Conservation (phyloP, 352 stramenopile species). For the Phytophthora capsici region DNA sequence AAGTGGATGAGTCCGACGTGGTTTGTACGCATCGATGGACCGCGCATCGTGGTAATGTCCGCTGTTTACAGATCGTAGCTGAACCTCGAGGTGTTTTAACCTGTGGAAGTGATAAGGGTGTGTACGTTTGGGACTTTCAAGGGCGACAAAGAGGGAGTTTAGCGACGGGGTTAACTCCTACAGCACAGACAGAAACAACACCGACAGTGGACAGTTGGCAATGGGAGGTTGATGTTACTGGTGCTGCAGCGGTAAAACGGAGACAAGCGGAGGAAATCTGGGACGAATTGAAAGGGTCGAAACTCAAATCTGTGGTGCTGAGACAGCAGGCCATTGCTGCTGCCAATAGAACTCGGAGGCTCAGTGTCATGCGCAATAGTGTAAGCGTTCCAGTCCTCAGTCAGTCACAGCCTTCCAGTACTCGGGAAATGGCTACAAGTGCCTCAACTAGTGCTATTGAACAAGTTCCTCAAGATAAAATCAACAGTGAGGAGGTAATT, state of each 20-base stretch:
- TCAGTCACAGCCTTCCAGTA: slow-evolving; percentile 11
- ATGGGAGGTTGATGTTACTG: slow-evolving; percentile 56
- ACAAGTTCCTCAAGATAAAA: neutral
- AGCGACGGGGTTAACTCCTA: slow-evolving; percentile 5
- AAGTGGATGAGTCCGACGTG: slow-evolving; percentile 43
- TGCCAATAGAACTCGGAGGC: slow-evolving; percentile 30
- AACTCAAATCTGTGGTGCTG: slow-evolving; percentile 39
- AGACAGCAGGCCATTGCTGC: slow-evolving; percentile 33
- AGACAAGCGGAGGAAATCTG: slow-evolving; percentile 66
- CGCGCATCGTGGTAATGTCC: slow-evolving; percentile 58
- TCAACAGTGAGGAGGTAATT: neutral
- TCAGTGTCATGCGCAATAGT: slow-evolving; percentile 25
- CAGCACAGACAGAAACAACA: slow-evolving; percentile 1
- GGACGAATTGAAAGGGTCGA: slow-evolving; percentile 57
- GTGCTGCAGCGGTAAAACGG: slow-evolving; percentile 44
- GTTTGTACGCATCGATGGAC: slow-evolving; percentile 57
- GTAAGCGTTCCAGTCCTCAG: slow-evolving; percentile 36
- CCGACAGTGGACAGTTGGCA: slow-evolving; percentile 37
- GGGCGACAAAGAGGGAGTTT: slow-evolving; percentile 52
- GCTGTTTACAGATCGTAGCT: slow-evolving; percentile 59
- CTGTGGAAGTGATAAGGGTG: slow-evolving; percentile 68
- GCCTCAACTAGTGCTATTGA: slow-evolving; percentile 25
- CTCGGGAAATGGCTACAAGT: slow-evolving; percentile 16
- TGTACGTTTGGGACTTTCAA: slow-evolving; percentile 66
- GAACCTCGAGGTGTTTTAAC: slow-evolving; percentile 65